These are phyloP conservation scores for Xylaria curta DNA, from an alignment of 495 filamentous ascomycete genomes.

Conservation along the genomic window DNA sequence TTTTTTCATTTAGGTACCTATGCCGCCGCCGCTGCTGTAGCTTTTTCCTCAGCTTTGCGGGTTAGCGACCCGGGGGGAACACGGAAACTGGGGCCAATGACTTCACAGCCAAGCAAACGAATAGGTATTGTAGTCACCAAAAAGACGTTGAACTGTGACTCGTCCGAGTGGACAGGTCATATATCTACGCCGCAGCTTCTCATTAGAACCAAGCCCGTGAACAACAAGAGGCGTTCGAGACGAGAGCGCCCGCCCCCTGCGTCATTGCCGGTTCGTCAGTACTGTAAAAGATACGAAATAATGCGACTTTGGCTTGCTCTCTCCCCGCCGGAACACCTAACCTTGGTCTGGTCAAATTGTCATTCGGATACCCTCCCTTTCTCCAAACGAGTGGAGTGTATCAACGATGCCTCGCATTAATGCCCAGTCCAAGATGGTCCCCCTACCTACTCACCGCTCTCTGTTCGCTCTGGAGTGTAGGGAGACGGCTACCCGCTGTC, in stretches of 20 bases:
- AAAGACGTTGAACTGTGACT: conserved; percentile 35
- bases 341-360: conserved; percentile 12
- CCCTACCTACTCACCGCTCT: conserved; percentile 24
- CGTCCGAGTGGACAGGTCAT: conserved; percentile 37
- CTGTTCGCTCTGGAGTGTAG: conserved; percentile 8
- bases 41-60: conserved; percentile 24
- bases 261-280: conserved; percentile 19
- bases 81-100: conserved; percentile 36
- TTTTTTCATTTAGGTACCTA: conserved; percentile 21
- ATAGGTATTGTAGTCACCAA: conserved; percentile 29
- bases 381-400: conserved; percentile 16
- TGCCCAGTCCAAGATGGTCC: conserved; percentile 23
- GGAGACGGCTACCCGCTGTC: conserved; percentile 32
- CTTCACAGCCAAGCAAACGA: conserved; percentile 40
- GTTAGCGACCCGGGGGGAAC: conserved; percentile 35
- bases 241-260: conserved; percentile 13
- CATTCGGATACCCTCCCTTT: conserved; percentile 9
- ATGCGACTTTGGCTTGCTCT: conserved; percentile 15
- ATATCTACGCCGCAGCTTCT: conserved; percentile 27
- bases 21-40: conserved; percentile 12
- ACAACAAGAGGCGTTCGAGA: conserved; percentile 16
- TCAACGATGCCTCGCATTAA: conserved; percentile 25
- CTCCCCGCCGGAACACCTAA: conserved; percentile 1
- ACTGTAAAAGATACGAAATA: conserved; percentile 19
- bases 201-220: conserved; percentile 22